Percentiles rank a stretch among this genome's conserved stretches.
Conservation (phyloP, 495 filamentous ascomycete genomes). For the Penicillium samsonianum region DNA sequence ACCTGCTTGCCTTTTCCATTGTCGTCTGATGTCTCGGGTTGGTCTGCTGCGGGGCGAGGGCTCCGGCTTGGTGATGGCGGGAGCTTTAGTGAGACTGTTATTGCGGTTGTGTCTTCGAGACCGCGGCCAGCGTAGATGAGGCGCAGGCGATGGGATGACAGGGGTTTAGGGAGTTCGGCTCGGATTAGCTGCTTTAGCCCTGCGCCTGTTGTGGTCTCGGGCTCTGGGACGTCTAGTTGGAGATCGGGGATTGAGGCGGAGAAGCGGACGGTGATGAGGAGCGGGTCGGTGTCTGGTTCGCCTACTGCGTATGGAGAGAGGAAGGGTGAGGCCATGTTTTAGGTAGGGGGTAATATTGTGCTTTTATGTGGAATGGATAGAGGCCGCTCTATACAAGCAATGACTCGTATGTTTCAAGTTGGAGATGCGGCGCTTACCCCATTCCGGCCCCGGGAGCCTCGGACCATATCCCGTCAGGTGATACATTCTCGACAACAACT, state of each 20-base stretch:
- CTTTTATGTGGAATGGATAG: conserved; percentile 1
- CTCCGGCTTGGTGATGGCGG: conserved; percentile 51
- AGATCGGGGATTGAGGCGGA: conserved; percentile 81
- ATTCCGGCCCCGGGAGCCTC: conserved; percentile 14
- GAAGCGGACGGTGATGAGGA: conserved; percentile 85
- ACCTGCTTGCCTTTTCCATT: conserved; percentile 60
- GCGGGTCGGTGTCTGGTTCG: conserved; percentile 40
- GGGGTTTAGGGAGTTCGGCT: conserved; percentile 59
- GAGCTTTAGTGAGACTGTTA: conserved; percentile 65
- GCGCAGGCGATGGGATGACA: conserved; percentile 68
- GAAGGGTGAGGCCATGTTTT: conserved; percentile 22
- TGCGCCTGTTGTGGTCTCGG: conserved; percentile 67
- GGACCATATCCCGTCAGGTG: conserved; percentile 18
- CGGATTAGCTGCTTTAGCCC: conserved; percentile 83
- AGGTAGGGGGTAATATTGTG: background rate
- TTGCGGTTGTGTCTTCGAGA: conserved; percentile 66
- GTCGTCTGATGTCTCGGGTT: conserved; percentile 35
- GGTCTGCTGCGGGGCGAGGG: conserved; percentile 19
- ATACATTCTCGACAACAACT: background rate
- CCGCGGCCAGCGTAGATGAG: conserved; percentile 88
- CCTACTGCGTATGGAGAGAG: conserved; percentile 22
- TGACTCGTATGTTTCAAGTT: background rate
- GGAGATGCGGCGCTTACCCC: conserved; percentile 8
- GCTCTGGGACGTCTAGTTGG: conserved; percentile 67
- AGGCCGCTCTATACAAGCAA: background rate